Percentiles rank a stretch among this genome's conserved stretches.
Conservation (phyloP, 768 basidiomycete species). For the Imleria badia region DNA sequence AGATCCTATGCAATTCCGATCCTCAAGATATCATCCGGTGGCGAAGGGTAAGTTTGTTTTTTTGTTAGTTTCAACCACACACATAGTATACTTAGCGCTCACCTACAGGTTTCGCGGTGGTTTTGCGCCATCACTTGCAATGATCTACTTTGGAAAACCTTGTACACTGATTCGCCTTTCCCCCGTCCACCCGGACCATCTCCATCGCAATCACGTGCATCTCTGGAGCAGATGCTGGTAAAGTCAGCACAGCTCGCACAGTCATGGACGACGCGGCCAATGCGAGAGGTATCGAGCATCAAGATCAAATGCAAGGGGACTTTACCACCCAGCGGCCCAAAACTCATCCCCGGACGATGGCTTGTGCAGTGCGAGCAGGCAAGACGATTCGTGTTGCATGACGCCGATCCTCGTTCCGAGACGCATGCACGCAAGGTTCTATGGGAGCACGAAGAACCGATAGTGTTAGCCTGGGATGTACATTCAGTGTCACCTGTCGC, state of each 20-base stretch:
- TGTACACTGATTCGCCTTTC: background rate
- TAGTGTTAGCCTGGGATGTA: background rate
- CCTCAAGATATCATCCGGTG: too few species aligned
- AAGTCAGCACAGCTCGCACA: background rate
- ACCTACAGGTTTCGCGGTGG: too few species aligned
- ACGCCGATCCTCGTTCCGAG: background rate
- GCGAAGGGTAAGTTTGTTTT: too few species aligned
- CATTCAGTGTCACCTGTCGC: background rate
- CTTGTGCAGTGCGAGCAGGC: background rate
- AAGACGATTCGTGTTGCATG: background rate
- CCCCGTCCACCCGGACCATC: background rate
- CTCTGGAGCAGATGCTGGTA: slow-evolving; percentile 1
- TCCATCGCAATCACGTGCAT: background rate
- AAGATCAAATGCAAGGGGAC: background rate
- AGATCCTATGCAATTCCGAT: too few species aligned
- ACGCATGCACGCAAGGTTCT: too few species aligned
- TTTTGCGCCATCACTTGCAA: background rate
- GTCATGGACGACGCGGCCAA: background rate
- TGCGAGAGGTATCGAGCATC: background rate
- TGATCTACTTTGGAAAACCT: background rate
- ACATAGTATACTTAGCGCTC: too few species aligned
- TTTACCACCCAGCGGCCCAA: too few species aligned
- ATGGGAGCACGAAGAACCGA: too few species aligned
- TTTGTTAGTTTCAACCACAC: too few species aligned
- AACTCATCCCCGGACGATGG: background rate